Conservation (phyloP, 495 filamentous ascomycete species). For the Trichocladium antarcticum region DNA sequence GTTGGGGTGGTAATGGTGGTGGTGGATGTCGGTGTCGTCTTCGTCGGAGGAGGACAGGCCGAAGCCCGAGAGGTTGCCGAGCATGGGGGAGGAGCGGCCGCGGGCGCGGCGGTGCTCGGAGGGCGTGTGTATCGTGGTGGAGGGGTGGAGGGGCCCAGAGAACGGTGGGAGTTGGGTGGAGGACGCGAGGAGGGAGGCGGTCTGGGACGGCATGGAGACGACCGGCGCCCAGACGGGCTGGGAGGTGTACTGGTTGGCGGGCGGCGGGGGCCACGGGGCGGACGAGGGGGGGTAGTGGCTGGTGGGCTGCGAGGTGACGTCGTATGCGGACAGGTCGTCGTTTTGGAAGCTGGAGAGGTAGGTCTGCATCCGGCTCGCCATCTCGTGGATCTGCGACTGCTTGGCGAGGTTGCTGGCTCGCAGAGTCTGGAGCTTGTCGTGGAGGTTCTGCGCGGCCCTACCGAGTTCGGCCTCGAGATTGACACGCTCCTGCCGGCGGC, state of each 20-base stretch:
- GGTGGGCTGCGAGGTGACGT: slow-evolving; percentile 8
- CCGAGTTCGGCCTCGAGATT: slow-evolving; percentile 53
- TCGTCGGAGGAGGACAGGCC: slow-evolving; percentile 46
- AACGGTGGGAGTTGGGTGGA: slow-evolving; percentile 11
- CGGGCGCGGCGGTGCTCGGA: slow-evolving; percentile 28
- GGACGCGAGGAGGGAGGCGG: slow-evolving; percentile 14
- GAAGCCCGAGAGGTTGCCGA: slow-evolving; percentile 54
- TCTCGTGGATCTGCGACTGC: slow-evolving; percentile 31
- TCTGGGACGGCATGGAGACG: slow-evolving; percentile 15
- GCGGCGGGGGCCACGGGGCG: slow-evolving; percentile 14
- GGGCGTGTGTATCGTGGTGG: slow-evolving; percentile 16
- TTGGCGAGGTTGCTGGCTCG: slow-evolving; percentile 31
- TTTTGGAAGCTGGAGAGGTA: slow-evolving; percentile 32
- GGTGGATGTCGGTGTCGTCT: slow-evolving; percentile 8
- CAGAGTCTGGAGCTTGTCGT: slow-evolving; percentile 27
- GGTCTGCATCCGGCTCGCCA: slow-evolving; percentile 31
- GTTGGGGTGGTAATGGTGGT: too few relatives aligned
- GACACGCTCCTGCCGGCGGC: slow-evolving; percentile 56
- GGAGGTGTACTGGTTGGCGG: slow-evolving; percentile 1
- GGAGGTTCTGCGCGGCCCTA: slow-evolving; percentile 41
- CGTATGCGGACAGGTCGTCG: slow-evolving; percentile 21
- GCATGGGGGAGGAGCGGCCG: slow-evolving; percentile 56
- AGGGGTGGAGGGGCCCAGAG: slow-evolving; percentile 17
- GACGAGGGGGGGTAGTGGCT: slow-evolving; percentile 15
- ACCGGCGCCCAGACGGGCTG: slow-evolving; percentile 23